phyloP scores from a whole-genome alignment of 1,284 basidiomycete genomes.

The Naganishia cerealis region DNA sequence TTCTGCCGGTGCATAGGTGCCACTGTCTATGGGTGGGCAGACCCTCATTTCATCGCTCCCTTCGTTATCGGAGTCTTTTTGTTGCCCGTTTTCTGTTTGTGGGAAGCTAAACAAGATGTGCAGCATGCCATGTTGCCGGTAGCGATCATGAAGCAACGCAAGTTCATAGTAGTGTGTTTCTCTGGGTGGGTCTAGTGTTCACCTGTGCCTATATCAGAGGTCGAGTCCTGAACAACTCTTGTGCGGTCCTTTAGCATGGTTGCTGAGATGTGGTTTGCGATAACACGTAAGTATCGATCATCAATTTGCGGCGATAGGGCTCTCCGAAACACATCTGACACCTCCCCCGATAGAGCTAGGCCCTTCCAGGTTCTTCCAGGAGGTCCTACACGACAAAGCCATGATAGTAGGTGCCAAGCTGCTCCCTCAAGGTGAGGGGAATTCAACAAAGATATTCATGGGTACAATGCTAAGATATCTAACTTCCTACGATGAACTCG shows the following conservation, averaged over 20 bases:
- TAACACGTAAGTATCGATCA: not conserved
- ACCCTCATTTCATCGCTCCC: constrained; percentile 1
- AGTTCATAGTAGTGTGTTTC: constrained; percentile 5
- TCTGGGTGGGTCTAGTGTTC: not conserved
- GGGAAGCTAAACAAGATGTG: constrained; percentile 11
- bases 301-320: not conserved
- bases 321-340: not conserved
- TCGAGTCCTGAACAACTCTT: not conserved
- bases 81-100: not conserved
- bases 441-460: not conserved
- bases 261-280: constrained; percentile 9
- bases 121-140: constrained; percentile 6
- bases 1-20: not conserved
- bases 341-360: not conserved
- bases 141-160: constrained; percentile 9
- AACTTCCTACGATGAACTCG: not conserved
- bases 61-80: constrained; percentile 7
- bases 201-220: not conserved
- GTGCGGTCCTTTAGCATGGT: not conserved
- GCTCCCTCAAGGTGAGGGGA: not conserved
- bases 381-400: not conserved
- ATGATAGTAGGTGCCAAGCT: constrained; percentile 10
- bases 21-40: constrained; percentile 1
- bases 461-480: not conserved
- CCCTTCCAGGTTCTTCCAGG: constrained; percentile 7